Evolutionary conservation across 2,329 filamentous ascomycete species (phyloP), one percentile per base, ranked within the genome.

Genomic region (Emmonsia crescens): DNA sequence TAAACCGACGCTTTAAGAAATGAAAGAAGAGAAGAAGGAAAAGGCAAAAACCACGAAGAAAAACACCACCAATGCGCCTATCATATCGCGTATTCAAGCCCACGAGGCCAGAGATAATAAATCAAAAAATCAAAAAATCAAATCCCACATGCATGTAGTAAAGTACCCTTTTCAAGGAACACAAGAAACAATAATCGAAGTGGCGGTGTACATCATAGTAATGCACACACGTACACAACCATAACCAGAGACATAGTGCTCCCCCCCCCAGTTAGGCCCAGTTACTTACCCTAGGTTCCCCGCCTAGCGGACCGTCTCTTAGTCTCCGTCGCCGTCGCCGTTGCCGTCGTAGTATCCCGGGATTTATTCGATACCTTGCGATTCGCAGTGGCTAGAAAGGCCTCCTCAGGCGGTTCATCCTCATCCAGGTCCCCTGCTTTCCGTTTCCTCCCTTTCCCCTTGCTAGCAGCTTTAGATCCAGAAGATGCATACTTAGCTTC

Each of bases 401-500:
- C 80, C 64, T 89, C 86, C 67, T 91, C 87, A 0, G 83, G 79
- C 31, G 82, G 83, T 69, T 85, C 82, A 59, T 82, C 24, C 21
- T 16, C 80, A 66, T 69, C 73, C 0, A 70, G 73, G 31, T 74
- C 76, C 66, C 81, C 78, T 70, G 83, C 84, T 12, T 78, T 79
- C 69, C 82, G 77, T 68, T 74, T 85, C 33, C 67, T 72, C 63
- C 76, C 77, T 64, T 73, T 78, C 61, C 73, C 68, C 55, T 70
- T 71, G 52, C 69, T 70, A 33, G 63, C 61, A 61, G 33, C 79
- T 77, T 55, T 55, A 10, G 52, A 27, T 5, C 49, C 49, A 52
- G 52, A 6, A 21, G 52, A n/a, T 14, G 72, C 77, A 69, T 95
- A 95, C 76, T 93, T 95, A 57, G 86, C 88, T 62, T 89, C 89